Percentiles rank a stretch among this genome's conserved stretches.
These are phyloP conservation scores for Glaciozyma martinii DNA, from an alignment of 768 basidiomycete species.

Conservation along the genomic window DNA sequence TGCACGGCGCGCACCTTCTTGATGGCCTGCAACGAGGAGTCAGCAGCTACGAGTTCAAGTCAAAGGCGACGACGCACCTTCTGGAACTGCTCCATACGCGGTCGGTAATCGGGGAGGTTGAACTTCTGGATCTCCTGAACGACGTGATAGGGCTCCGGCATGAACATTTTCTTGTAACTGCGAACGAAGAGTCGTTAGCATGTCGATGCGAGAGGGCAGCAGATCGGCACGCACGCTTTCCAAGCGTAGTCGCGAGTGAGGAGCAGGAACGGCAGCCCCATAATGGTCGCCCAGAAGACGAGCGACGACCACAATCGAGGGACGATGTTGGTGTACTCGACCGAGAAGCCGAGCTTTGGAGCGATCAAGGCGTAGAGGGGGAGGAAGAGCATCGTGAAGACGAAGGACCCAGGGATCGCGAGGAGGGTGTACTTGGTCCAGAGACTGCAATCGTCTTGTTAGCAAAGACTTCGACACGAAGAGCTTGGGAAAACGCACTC, in stretches of 20 bases:
- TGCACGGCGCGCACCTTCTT: slow-evolving; percentile 99
- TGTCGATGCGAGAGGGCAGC: slow-evolving; percentile 1
- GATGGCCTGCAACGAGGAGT: slow-evolving; percentile 57
- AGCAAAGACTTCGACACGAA: slow-evolving; percentile 5
- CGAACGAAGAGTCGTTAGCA: slow-evolving; percentile 3
- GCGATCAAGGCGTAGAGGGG: slow-evolving; percentile 83
- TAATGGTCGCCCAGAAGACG: slow-evolving; percentile 80
- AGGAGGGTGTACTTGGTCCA: slow-evolving; percentile 97
- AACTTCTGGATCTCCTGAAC: slow-evolving; percentile 99
- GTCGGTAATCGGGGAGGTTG: slow-evolving; percentile 92
- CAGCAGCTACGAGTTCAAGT: not conserved
- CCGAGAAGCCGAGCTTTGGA: slow-evolving; percentile 77
- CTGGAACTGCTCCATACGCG: slow-evolving; percentile 84
- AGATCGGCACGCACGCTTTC: slow-evolving; percentile 71
- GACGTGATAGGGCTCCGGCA: slow-evolving; percentile 89
- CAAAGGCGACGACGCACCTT: slow-evolving; percentile 16
- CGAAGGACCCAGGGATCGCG: slow-evolving; percentile 95
- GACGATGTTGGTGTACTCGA: slow-evolving; percentile 81
- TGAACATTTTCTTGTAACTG: slow-evolving; percentile 85
- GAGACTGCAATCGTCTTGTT: slow-evolving; percentile 48
- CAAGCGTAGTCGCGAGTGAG: slow-evolving; percentile 82
- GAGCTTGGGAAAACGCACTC: slow-evolving; percentile 56
- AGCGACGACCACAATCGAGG: slow-evolving; percentile 78
- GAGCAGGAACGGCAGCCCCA: slow-evolving; percentile 75
- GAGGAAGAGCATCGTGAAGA: slow-evolving; percentile 91